Evolutionary conservation across 1,284 basidiomycete genomes (phyloP).

Genomic region (Ganoderma leucocontextum): DNA sequence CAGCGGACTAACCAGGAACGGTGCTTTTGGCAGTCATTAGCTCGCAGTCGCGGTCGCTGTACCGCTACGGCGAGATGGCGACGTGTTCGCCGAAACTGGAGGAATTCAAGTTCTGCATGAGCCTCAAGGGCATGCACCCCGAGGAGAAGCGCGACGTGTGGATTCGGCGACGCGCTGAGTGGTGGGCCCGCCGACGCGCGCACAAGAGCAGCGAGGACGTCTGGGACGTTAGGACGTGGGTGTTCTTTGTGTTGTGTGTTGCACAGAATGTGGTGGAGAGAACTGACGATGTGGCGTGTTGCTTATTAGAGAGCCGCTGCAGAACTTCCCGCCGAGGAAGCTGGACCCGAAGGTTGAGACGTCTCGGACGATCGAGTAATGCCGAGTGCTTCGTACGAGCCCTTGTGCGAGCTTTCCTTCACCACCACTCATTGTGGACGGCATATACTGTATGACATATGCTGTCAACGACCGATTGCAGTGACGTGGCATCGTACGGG

Average conservation of each 20-base stretch:
- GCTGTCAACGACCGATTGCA: not conserved
- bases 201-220: conserved; percentile 90
- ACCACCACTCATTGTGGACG: not conserved
- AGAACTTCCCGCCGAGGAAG: conserved; percentile 39
- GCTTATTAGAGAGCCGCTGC: conserved; percentile 38
- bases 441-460: not conserved
- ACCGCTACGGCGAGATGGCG: conserved; percentile 84
- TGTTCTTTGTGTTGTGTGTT: conserved; percentile 20
- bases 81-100: conserved; percentile 85
- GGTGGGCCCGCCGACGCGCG: conserved; percentile 85
- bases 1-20: not conserved
- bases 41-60: conserved; percentile 85
- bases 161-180: conserved; percentile 88
- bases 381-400: not conserved
- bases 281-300: conserved; percentile 5
- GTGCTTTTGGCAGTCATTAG: conserved; percentile 67
- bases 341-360: conserved; percentile 24
- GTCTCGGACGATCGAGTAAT: conserved; percentile 26
- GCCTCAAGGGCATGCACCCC: conserved; percentile 78
- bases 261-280: not conserved
- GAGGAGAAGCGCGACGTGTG: conserved; percentile 85
- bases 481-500: conserved; percentile 10
- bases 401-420: not conserved
- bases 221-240: conserved; percentile 87
- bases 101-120: conserved; percentile 97